These are phyloP conservation scores for Torulaspora indica DNA, from an alignment of 805 yeast genomes.

Conservation along the genomic window DNA sequence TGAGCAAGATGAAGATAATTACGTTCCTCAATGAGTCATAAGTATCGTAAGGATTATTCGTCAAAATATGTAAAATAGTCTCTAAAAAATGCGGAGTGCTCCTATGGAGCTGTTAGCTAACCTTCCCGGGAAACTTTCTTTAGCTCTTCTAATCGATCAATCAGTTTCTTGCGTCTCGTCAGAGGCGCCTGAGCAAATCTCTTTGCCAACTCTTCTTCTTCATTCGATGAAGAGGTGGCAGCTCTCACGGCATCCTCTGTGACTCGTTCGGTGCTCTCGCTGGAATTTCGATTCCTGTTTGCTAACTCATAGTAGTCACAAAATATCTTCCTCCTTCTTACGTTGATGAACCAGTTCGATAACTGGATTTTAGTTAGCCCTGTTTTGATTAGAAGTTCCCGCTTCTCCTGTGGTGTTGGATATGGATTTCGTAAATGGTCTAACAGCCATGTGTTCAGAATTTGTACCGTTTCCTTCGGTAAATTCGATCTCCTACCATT, in stretches of 20 bases:
- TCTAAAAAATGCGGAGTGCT: neutral
- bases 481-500: constrained; percentile 60
- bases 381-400: constrained; percentile 60
- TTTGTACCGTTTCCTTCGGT: constrained; percentile 72
- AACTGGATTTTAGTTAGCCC: constrained; percentile 78
- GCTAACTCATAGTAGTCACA: constrained; percentile 30
- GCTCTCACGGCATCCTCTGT: constrained; percentile 17
- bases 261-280: constrained; percentile 10
- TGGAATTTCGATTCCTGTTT: constrained; percentile 10
- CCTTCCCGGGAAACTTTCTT: constrained; percentile 19
- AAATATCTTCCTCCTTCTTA: constrained; percentile 66
- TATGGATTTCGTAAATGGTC: constrained; percentile 76
- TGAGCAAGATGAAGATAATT: constrained; percentile 27
- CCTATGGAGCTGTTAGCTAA: neutral
- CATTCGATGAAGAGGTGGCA: constrained; percentile 15
- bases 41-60: constrained; percentile 1
- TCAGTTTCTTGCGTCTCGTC: constrained; percentile 34
- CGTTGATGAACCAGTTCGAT: constrained; percentile 85
- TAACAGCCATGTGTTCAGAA: constrained; percentile 67
- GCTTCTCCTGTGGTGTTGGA: constrained; percentile 76
- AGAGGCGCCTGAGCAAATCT: constrained; percentile 27
- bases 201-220: constrained; percentile 24
- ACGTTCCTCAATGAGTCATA: constrained; percentile 21
- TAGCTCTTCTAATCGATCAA: constrained; percentile 34
- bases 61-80: constrained; percentile 7